These are phyloP conservation scores for Heritiera fomes DNA, from an alignment of 345 rosid species.

Conservation along the genomic window DNA sequence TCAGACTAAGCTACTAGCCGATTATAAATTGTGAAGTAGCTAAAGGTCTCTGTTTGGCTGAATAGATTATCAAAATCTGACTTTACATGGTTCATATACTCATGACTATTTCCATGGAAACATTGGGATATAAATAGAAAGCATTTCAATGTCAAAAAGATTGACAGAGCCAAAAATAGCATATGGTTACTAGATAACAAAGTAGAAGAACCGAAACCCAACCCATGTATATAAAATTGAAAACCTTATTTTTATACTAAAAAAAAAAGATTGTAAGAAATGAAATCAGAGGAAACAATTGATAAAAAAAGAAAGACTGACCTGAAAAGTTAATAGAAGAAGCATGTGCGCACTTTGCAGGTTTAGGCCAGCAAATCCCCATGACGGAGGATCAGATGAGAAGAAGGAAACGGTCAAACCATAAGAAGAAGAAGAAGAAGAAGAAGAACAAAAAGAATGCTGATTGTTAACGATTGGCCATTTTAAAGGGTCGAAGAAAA, in stretches of 20 bases:
- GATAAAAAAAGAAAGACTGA: neutral
- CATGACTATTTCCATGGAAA: neutral
- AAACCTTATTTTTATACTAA: neutral
- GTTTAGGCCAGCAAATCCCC: constrained; percentile 17
- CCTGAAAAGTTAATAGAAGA: constrained; percentile 11
- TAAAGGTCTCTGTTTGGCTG: neutral
- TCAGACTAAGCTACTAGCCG: neutral
- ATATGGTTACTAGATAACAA: neutral
- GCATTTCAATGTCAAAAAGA: neutral
- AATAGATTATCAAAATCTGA: neutral
- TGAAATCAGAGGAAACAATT: neutral
- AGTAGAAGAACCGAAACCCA: neutral
- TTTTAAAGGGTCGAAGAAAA: neutral
- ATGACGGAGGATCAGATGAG: neutral
- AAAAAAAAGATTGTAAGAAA: neutral
- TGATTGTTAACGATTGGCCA: neutral
- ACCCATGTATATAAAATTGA: neutral
- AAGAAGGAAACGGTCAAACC: neutral
- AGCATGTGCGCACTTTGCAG: constrained; percentile 19
- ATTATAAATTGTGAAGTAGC: neutral
- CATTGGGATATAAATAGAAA: neutral
- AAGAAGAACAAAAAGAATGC: neutral
- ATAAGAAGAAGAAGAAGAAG: neutral
- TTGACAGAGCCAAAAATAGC: no score
- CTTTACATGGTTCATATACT: neutral